Base-by-base conservation (phyloP, 1,284 basidiomycete genomes). In the Cryptococcus sp. region DNA sequence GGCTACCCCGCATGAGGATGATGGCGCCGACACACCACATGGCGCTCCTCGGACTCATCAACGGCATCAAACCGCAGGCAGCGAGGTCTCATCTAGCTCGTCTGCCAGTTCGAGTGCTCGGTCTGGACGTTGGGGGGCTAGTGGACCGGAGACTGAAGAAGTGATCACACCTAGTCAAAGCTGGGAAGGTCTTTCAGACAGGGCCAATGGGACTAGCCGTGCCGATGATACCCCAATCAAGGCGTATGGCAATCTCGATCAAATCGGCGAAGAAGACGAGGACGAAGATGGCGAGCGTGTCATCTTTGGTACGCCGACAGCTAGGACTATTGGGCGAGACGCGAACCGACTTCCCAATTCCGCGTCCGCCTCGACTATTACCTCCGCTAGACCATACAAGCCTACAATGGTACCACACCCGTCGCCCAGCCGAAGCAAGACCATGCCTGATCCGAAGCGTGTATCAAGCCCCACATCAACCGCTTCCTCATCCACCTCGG, bases 101-200 rank as follows among this genome's bases (percentile, higher is more conserved):
- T 67, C 66, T 45, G n/a, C 40, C 25, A 45, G 42, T 13, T 57
- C 59, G 2, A 70, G 69, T 6, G 53, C 58, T 22, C 57, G 66
- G 22, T 67, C 60, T 5, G 67, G 59, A 2, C 50, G 56, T 49
- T 57, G 62, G 45, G 61, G 50, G 15, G 53, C 56, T 13, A 66
- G 66, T 23, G 70, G 68, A 1, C 59, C 60, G n/a, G 71, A 74
- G 47, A 57, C 50, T 19, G 75, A 76, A 56, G 64, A 74, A 47
- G 71, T 78, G 38, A 69, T 78, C 50, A 79, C 78, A 3, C 78
- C 78, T 8, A 71, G 67, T 55, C 70, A 70, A 49, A 77, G 74
- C 60, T 72, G 70, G 59, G 77, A 79, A 60, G 72, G 74, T 17
- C 58, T 78, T 2, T 59, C 65, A 11, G 69, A 73, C 17, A 53